Percentiles rank a stretch among this genome's conserved stretches.
Conservation (phyloP, 495 filamentous ascomycete species). For the Podospora fimiseda region DNA sequence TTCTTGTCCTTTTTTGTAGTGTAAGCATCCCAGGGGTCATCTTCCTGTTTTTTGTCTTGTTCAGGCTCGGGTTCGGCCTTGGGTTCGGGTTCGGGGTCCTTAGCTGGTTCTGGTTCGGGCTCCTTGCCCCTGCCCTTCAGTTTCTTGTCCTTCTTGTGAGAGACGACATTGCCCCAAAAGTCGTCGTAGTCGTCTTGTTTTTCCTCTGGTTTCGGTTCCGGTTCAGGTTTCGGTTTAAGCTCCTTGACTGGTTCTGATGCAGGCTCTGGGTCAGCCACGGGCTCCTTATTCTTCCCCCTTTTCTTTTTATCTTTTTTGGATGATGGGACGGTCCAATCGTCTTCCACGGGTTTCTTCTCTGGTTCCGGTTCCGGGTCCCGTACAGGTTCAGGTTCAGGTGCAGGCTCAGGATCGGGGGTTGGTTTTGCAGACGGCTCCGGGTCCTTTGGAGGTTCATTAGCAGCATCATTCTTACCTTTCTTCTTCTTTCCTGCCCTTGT, state of each 20-base stretch:
- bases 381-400: constrained; percentile 14
- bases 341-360: constrained; percentile 1
- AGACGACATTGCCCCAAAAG: constrained; percentile 12
- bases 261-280: constrained; percentile 20
- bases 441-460: constrained; percentile 12
- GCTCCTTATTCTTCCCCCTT: constrained; percentile 22
- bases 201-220: background rate
- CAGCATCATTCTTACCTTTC: constrained; percentile 16
- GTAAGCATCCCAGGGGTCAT: constrained; percentile 13
- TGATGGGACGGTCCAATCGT: constrained; percentile 12
- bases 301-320: constrained; percentile 31
- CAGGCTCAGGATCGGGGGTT: constrained; percentile 10
- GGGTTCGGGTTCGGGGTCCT: constrained; percentile 17
- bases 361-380: constrained; percentile 8
- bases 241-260: constrained; percentile 16
- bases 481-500: constrained; percentile 20
- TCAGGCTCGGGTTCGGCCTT: constrained; percentile 30
- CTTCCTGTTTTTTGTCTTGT: constrained; percentile 17
- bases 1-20: constrained; percentile 23
- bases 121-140: constrained; percentile 22
- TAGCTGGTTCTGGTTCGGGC: constrained; percentile 9
- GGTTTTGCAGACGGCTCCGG: constrained; percentile 13
- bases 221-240: background rate
- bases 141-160: constrained; percentile 24
- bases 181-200: constrained; percentile 7